Evolutionary conservation across 306 rosid species (phyloP), one percentile per base, ranked within the genome.

Genomic region (Lathyrus sativus): DNA sequence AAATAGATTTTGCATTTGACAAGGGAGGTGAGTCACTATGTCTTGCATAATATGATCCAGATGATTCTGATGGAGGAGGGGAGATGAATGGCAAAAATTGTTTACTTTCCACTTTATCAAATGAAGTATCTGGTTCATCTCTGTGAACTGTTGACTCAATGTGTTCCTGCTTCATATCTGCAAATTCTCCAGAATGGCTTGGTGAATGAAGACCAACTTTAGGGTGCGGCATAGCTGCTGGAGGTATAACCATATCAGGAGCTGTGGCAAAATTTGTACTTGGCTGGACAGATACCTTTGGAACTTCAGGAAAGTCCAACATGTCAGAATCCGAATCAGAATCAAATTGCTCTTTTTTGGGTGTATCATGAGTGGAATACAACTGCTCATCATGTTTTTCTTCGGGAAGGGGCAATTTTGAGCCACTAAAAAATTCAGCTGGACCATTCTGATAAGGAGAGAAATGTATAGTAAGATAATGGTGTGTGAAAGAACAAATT

Each of bases 81-180:
- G 98, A 46, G 51, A 86, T 88, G 80, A 93, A 93, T 53, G 98
- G 98, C 79, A 86, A 41, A 75, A 88, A 90, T 75, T 90, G 96
- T 71, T 82, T 85, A 61, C 78, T 83, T 65, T 83, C 89, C 33
- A 3, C 56, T 74, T 62, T 78, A 75, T 79, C 89, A 83, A 57
- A 79, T 64, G 87, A 62, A 31, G 80, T 50, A 41, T 81, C 79
- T 51, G 87, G 56, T 71, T 83, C 86, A 9, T 84, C 80, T 66
- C 74, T 73, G 41, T 80, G 61, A 42, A 83, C 63, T 10, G 55
- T 54, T 35, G 79, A 57, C 74, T 69, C 67, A 39, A 62, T 58
- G 3, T 51, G 72, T 67, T 80, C 82, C 28, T 79, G 65, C 5
- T 84, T 66, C 2, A 44, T n/a, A 39, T 74, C 80, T 49, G 18